These are phyloP conservation scores for Isatis tinctoria DNA, from an alignment of 345 rosid genomes.

Conservation along the genomic window DNA sequence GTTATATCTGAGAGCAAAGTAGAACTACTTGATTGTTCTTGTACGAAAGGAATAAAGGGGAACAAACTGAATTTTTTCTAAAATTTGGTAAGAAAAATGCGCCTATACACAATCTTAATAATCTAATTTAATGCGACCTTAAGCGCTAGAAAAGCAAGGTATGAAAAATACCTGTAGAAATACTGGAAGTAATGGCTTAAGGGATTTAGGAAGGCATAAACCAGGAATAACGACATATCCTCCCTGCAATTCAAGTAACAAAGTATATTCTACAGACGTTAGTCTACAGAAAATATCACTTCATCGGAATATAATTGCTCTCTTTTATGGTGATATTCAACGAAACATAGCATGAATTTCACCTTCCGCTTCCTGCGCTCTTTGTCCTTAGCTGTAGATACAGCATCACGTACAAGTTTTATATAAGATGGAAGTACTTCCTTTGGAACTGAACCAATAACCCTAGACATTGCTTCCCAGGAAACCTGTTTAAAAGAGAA, in stretches of 20 bases:
- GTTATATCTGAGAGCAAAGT: background rate
- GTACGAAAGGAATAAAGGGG: background rate
- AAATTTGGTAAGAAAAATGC: background rate
- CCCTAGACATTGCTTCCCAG: slow-evolving; percentile 93
- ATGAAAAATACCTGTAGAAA: slow-evolving; percentile 71
- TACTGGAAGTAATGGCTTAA: slow-evolving; percentile 89
- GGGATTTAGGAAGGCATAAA: slow-evolving; percentile 90
- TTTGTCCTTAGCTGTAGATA: slow-evolving; percentile 90
- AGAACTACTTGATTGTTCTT: background rate
- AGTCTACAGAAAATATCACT: background rate
- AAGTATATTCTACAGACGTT: background rate
- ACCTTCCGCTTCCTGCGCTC: slow-evolving; percentile 92
- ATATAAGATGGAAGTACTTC: slow-evolving; percentile 87
- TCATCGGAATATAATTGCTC: background rate
- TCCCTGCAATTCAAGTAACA: slow-evolving; percentile 54
- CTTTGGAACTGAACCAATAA: slow-evolving; percentile 86
- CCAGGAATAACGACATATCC: slow-evolving; percentile 90
- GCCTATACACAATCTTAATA: background rate
- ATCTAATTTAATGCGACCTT: background rate
- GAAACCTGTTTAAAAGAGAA: slow-evolving; percentile 50
- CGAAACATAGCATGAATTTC: slow-evolving; percentile 2
- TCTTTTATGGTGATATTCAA: background rate
- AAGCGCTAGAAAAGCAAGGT: background rate
- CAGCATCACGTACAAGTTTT: slow-evolving; percentile 89
- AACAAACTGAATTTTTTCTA: background rate